Evolutionary conservation across 2,329 filamentous ascomycete genomes (phyloP).

Genomic region (Phyllosticta paracitricarpa): DNA sequence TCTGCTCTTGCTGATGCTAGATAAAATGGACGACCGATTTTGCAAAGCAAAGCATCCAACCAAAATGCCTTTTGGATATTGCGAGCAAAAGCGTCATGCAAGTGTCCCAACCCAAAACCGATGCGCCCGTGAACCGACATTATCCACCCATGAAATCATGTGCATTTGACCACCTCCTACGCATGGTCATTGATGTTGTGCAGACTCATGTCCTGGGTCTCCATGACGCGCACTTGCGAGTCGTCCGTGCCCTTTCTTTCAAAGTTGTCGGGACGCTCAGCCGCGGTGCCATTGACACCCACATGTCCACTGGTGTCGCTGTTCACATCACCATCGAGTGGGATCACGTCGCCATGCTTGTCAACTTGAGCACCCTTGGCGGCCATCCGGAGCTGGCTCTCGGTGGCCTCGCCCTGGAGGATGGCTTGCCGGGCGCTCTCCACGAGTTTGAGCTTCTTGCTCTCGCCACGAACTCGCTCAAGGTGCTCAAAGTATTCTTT

Average conservation of each 20-base stretch:
- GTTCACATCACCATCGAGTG: constrained; percentile 25
- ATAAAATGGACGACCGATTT: neutral
- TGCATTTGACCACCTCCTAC: neutral
- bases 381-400: constrained; percentile 52
- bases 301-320: constrained; percentile 15
- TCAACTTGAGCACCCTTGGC: constrained; percentile 51
- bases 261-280: constrained; percentile 14
- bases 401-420: constrained; percentile 50
- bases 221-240: constrained; percentile 37
- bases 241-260: constrained; percentile 19
- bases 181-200: constrained; percentile 42
- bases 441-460: constrained; percentile 55
- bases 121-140: neutral
- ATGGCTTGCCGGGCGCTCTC: constrained; percentile 56
- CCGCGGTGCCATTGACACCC: constrained; percentile 12
- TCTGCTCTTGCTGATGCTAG: neutral
- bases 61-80: neutral
- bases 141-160: neutral
- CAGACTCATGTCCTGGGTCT: constrained; percentile 49
- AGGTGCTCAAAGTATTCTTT: constrained; percentile 76
- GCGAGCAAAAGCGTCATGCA: neutral
- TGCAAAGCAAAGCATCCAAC: neutral
- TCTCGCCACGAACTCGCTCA: constrained; percentile 60
- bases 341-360: constrained; percentile 46
- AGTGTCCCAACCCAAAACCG: neutral